phyloP scores from a whole-genome alignment of 1,284 basidiomycete genomes.

The Cutaneotrichosporon sp. region DNA sequence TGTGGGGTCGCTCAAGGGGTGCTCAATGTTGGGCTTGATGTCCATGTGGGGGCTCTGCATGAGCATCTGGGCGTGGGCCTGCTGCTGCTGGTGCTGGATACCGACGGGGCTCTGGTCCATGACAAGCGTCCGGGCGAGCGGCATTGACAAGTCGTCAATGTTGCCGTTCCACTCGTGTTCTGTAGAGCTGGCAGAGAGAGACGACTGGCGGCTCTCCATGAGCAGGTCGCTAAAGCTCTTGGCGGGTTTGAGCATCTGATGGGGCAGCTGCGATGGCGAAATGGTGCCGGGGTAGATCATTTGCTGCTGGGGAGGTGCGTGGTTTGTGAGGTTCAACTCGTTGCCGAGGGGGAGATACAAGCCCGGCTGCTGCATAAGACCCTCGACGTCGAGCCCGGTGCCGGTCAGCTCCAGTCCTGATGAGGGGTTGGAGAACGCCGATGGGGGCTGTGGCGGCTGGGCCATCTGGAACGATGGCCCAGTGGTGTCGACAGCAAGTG shows the following conservation, averaged over 20 bases:
- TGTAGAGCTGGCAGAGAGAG: conserved; percentile 34
- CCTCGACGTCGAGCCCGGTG: conserved; percentile 3
- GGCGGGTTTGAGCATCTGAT: conserved; percentile 28
- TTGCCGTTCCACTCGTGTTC: conserved; percentile 30
- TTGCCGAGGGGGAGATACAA: conserved; percentile 19
- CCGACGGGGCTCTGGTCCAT: conserved; percentile 10
- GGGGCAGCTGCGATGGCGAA: conserved; percentile 32
- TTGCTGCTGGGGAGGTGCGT: conserved; percentile 2
- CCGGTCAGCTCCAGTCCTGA: conserved; percentile 17
- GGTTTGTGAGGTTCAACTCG: conserved; percentile 13
- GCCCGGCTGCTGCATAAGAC: neutral
- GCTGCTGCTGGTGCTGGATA: conserved; percentile 5
- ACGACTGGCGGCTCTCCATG: conserved; percentile 32
- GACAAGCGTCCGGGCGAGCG: conserved; percentile 19
- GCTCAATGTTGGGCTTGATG: conserved; percentile 4
- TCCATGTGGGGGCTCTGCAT: neutral
- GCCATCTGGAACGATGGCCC: conserved; percentile 14
- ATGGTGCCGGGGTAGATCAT: conserved; percentile 27
- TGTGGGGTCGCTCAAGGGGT: neutral
- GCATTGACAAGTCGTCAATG: conserved; percentile 27
- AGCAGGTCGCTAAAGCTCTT: conserved; percentile 37
- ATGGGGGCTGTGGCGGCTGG: conserved; percentile 15
- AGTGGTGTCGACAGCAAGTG: conserved; percentile 25
- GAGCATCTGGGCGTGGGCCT: neutral
- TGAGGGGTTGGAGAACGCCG: conserved; percentile 19